These are phyloP conservation scores for Aspergillus felis DNA, from an alignment of 2,329 filamentous ascomycete genomes.

Conservation along the genomic window DNA sequence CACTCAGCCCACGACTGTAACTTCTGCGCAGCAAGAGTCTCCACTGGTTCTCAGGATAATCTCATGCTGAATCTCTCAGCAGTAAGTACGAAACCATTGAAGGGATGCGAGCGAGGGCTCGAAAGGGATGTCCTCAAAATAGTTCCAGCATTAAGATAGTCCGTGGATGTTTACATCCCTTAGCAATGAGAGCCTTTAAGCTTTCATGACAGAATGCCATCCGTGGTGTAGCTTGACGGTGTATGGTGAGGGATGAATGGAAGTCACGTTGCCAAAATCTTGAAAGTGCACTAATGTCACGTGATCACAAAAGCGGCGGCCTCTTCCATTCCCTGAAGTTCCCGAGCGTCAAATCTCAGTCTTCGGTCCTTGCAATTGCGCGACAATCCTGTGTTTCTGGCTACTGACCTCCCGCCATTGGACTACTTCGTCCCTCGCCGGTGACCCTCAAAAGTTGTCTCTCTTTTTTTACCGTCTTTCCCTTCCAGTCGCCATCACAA, in stretches of 20 bases:
- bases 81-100: not conserved
- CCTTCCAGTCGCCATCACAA: slow-evolving; percentile 31
- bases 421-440: slow-evolving; percentile 31
- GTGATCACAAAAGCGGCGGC: not conserved
- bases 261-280: not conserved
- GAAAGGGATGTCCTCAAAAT: not conserved
- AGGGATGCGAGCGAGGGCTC: not conserved
- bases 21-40: too few relatives aligned
- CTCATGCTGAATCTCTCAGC: not conserved
- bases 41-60: too few relatives aligned
- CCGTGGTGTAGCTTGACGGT: not conserved
- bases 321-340: slow-evolving; percentile 36
- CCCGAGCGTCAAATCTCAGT: slow-evolving; percentile 39
- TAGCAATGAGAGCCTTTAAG: not conserved
- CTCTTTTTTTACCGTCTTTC: slow-evolving; percentile 23
- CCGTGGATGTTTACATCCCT: not conserved
- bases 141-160: not conserved
- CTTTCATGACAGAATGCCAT: not conserved
- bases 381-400: slow-evolving; percentile 25
- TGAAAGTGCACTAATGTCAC: not conserved
- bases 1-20: too few relatives aligned
- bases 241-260: not conserved
- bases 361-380: slow-evolving; percentile 35
- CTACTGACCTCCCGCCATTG: slow-evolving; percentile 37
- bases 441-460: slow-evolving; percentile 26